phyloP scores from a whole-genome alignment of 1,139 yeast species.

The Yamadazyma atmosphaerica region DNA sequence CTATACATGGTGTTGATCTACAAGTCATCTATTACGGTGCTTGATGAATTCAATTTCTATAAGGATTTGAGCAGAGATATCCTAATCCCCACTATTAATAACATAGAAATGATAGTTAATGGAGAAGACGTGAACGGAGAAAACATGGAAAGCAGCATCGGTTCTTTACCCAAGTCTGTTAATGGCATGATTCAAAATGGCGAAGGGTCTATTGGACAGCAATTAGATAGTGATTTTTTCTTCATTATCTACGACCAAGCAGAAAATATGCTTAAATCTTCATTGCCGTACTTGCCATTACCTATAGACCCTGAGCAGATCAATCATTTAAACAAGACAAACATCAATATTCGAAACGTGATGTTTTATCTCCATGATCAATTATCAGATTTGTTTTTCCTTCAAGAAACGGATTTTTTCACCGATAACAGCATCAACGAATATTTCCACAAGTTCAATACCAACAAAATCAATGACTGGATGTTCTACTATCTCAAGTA shows the following conservation, averaged over 20 bases:
- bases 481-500: conserved; percentile 42
- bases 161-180: conserved; percentile 31
- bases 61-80: conserved; percentile 16
- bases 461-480: conserved; percentile 43
- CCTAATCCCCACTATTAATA: conserved; percentile 26
- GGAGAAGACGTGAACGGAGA: conserved; percentile 16
- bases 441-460: conserved; percentile 45
- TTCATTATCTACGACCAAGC: conserved; percentile 33
- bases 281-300: conserved; percentile 39
- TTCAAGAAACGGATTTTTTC: conserved; percentile 27
- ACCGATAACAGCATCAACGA: conserved; percentile 26
- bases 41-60: conserved; percentile 28
- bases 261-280: conserved; percentile 31
- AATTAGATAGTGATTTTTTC: conserved; percentile 38
- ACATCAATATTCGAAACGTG: conserved; percentile 22
- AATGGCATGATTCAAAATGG: conserved; percentile 14
- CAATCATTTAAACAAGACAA: conserved; percentile 11
- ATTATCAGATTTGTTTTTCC: conserved; percentile 32
- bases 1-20: conserved; percentile 28
- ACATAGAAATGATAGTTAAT: conserved; percentile 16
- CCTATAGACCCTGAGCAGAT: conserved; percentile 15
- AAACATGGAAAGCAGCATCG: conserved; percentile 27
- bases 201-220: conserved; percentile 11
- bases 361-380: conserved; percentile 44
- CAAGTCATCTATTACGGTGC: conserved; percentile 26